phyloP scores from a whole-genome alignment of 2,329 filamentous ascomycete genomes.

The Chaetomiaceae sp. region DNA sequence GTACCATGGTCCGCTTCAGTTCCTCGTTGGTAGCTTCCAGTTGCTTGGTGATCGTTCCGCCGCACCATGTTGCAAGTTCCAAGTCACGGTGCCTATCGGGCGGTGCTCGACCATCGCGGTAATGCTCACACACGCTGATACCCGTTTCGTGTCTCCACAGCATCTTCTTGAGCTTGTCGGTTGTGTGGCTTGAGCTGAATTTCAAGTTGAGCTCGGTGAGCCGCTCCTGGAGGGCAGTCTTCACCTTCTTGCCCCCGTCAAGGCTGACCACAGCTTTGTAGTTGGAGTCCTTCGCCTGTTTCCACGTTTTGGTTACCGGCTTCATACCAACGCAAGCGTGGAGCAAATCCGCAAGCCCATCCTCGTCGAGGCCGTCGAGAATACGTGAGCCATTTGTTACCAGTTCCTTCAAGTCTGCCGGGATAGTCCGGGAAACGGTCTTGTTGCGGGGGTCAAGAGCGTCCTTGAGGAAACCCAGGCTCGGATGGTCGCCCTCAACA shows the following conservation, averaged over 20 bases:
- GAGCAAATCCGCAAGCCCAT: background rate
- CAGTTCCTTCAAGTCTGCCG: background rate
- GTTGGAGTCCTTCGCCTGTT: background rate
- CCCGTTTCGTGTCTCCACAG: conserved; percentile 12
- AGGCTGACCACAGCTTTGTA: background rate
- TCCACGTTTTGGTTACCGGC: background rate
- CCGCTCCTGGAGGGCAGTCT: background rate
- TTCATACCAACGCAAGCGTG: background rate
- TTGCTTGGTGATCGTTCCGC: background rate
- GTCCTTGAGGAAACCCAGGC: background rate
- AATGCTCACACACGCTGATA: background rate
- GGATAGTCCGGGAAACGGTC: background rate
- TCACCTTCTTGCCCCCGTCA: background rate
- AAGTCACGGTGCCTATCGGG: conserved; percentile 6
- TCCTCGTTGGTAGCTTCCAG: conserved; percentile 5
- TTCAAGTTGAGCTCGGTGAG: conserved; percentile 13
- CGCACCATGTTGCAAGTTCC: background rate
- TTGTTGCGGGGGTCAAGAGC: background rate
- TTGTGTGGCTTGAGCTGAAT: background rate
- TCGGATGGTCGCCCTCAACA: background rate
- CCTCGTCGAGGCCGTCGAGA: background rate
- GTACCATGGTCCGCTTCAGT: conserved; percentile 17
- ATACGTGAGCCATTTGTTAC: background rate
- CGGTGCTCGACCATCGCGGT: conserved; percentile 16
- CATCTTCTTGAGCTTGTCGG: conserved; percentile 2